Conservation (phyloP, 2,329 filamentous ascomycete species). For the Penicillium crustosum region DNA sequence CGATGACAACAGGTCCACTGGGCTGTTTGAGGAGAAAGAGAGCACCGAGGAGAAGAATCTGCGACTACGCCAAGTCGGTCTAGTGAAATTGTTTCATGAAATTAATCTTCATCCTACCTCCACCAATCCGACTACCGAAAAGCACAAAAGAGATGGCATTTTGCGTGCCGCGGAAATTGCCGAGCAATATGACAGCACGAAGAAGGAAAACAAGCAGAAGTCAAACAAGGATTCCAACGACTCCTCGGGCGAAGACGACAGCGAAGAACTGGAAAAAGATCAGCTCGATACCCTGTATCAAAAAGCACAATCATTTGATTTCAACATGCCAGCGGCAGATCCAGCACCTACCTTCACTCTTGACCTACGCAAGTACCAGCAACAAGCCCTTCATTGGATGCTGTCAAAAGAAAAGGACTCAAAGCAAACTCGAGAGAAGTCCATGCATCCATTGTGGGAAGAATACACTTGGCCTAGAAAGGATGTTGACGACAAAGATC, state of each 20-base stretch:
- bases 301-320: slow-evolving; percentile 96
- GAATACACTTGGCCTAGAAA: slow-evolving; percentile 87
- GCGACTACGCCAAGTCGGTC: slow-evolving; percentile 77
- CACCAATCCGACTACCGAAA: slow-evolving; percentile 70
- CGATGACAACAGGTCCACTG: slow-evolving; percentile 68
- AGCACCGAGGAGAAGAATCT: slow-evolving; percentile 80
- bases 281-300: slow-evolving; percentile 92
- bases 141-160: slow-evolving; percentile 78
- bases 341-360: slow-evolving; percentile 79
- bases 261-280: slow-evolving; percentile 88
- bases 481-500: slow-evolving; percentile 77
- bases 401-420: slow-evolving; percentile 84
- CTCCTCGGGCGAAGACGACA: slow-evolving; percentile 71
- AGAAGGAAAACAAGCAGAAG: slow-evolving; percentile 44
- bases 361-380: slow-evolving; percentile 87
- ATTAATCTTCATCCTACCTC: slow-evolving; percentile 77
- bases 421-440: slow-evolving; percentile 67
- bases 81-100: slow-evolving; percentile 87
- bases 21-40: slow-evolving; percentile 81
- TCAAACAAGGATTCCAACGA: slow-evolving; percentile 40
- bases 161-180: slow-evolving; percentile 84
- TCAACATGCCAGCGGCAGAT: slow-evolving; percentile 82
- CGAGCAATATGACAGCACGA: slow-evolving; percentile 69
- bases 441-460: slow-evolving; percentile 98
- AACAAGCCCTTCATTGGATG: slow-evolving; percentile 96